These are phyloP conservation scores for Leccinum rimulosum DNA, from an alignment of 768 basidiomycete species.

Conservation along the genomic window DNA sequence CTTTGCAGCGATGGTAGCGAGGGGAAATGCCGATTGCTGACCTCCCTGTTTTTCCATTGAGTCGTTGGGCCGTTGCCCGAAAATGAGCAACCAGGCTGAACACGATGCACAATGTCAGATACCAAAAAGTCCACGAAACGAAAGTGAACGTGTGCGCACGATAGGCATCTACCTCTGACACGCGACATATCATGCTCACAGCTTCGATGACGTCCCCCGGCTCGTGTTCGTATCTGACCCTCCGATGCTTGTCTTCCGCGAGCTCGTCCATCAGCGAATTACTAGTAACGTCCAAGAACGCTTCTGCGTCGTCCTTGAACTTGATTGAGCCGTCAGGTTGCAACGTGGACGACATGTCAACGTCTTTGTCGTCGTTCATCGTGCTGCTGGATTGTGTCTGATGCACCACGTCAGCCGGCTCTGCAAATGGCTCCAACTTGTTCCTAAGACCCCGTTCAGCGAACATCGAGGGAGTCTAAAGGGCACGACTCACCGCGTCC, in stretches of 20 bases:
- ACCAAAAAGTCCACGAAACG: neutral
- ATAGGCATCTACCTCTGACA: conserved; percentile 88
- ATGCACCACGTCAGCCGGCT: conserved; percentile 38
- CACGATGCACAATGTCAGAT: no score
- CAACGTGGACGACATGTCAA: conserved; percentile 45
- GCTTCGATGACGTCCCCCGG: conserved; percentile 89
- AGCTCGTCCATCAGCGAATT: conserved; percentile 71
- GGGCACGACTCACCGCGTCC: conserved; percentile 59
- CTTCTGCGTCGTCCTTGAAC: conserved; percentile 11
- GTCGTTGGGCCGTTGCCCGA: conserved; percentile 46
- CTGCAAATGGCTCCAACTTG: conserved; percentile 66
- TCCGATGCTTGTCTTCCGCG: conserved; percentile 83
- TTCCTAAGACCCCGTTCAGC: conserved; percentile 46
- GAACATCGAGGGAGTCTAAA: neutral
- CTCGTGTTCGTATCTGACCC: conserved; percentile 83
- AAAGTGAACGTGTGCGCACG: conserved; percentile 48
- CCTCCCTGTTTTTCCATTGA: no score
- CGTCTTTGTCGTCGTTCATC: conserved; percentile 40
- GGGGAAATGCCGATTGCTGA: no score
- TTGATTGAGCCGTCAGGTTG: conserved; percentile 15
- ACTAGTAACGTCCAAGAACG: conserved; percentile 15
- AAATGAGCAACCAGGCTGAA: conserved; percentile 11
- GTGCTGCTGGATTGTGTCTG: conserved; percentile 26
- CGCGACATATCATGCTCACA: conserved; percentile 79
- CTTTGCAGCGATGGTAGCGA: no score